These are phyloP conservation scores for Yamadazyma mexicana DNA, from an alignment of 1,139 yeast species.

Conservation along the genomic window DNA sequence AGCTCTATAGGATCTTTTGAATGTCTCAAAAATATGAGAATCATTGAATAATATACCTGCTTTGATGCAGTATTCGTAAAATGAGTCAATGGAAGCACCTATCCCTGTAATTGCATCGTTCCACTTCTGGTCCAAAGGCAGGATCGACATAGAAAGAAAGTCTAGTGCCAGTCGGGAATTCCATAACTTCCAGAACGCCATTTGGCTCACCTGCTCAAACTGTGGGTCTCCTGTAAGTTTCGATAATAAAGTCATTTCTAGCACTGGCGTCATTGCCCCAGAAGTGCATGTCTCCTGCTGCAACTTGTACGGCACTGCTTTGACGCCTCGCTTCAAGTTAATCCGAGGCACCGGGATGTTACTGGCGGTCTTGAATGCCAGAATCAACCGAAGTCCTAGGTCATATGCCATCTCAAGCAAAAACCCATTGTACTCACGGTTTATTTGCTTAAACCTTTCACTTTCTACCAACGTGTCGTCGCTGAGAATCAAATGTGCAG, in stretches of 20 bases:
- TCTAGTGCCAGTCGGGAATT: constrained; percentile 58
- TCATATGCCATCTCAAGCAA: constrained; percentile 68
- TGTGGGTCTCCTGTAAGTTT: constrained; percentile 69
- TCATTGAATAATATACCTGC: constrained; percentile 74
- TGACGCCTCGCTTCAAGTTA: constrained; percentile 56
- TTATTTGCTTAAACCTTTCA: constrained; percentile 14
- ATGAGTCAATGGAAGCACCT: constrained; percentile 94
- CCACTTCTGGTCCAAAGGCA: constrained; percentile 59
- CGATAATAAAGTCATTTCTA: constrained; percentile 77
- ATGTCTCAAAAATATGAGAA: constrained; percentile 55
- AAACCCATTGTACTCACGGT: constrained; percentile 61
- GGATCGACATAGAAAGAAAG: constrained; percentile 76
- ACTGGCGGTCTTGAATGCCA: constrained; percentile 62
- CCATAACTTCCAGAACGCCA: constrained; percentile 76
- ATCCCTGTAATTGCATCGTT: constrained; percentile 68
- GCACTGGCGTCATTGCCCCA: constrained; percentile 80
- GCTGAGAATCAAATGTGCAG: constrained; percentile 67
- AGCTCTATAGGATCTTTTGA: constrained; percentile 60
- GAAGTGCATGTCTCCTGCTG: constrained; percentile 78
- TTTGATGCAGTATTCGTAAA: constrained; percentile 85
- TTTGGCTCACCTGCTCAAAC: constrained; percentile 62
- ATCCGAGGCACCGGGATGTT: constrained; percentile 75
- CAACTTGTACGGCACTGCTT: constrained; percentile 36
- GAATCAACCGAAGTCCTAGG: constrained; percentile 64
- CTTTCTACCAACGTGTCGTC: constrained; percentile 39